These are phyloP conservation scores for Pulveroboletus frians DNA, from an alignment of 768 basidiomycete genomes.

Conservation along the genomic window DNA sequence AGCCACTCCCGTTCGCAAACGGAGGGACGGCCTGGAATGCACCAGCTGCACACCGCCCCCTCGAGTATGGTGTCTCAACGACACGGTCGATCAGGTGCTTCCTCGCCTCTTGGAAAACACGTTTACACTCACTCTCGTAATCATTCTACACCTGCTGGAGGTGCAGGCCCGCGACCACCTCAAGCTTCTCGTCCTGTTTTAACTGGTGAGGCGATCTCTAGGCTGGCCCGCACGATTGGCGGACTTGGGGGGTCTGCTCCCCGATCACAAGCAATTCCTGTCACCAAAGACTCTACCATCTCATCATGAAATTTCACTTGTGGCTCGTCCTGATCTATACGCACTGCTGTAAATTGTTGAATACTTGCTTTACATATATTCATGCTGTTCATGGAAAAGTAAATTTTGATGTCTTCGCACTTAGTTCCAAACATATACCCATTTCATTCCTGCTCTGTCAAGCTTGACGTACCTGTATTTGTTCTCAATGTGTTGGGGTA, in stretches of 20 bases:
- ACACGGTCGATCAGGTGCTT: conserved; percentile 40
- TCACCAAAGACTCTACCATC: conserved; percentile 26
- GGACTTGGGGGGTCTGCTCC: conserved; percentile 24
- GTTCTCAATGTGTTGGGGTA: conserved; percentile 10
- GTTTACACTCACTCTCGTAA: conserved; percentile 45
- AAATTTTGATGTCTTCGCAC: conserved; percentile 12
- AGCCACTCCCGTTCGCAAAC: conserved; percentile 55
- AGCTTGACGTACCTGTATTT: conserved; percentile 19
- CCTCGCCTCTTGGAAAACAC: conserved; percentile 39
- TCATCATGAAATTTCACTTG: conserved; percentile 14
- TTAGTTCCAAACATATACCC: conserved; percentile 23
- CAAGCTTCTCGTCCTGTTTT: conserved; percentile 62
- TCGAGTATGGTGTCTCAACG: conserved; percentile 23
- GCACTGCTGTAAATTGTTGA: conserved; percentile 7
- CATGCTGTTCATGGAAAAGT: conserved; percentile 16
- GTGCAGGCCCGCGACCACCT: conserved; percentile 34
- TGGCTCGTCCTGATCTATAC: conserved; percentile 9
- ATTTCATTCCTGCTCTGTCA: conserved; percentile 12
- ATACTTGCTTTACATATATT: conserved; percentile 12
- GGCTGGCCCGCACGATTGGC: conserved; percentile 59
- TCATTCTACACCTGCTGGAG: conserved; percentile 54
- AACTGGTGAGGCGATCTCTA: conserved; percentile 65
- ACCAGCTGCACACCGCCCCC: conserved; percentile 28
- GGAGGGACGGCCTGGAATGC: conserved; percentile 40
- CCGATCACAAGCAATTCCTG: conserved; percentile 24